Conservation (phyloP, 129 eudicot species). For the Flaveria linearis region DNA sequence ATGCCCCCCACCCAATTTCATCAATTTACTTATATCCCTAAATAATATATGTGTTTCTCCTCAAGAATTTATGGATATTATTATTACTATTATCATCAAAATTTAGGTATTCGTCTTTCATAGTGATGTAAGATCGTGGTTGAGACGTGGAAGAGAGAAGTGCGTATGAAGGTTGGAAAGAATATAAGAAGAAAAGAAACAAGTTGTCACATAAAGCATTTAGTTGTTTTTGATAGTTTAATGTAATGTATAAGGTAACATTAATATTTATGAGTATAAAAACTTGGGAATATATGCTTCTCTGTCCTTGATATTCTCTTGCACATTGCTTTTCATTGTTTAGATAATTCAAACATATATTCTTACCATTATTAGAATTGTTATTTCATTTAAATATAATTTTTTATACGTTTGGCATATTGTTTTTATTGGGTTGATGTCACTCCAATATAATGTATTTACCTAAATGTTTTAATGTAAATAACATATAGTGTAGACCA, state of each 20-base stretch:
- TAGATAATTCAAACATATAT: constrained; percentile 2
- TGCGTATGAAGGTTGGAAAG: background rate
- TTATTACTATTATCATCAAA: background rate
- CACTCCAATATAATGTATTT: too few relatives aligned
- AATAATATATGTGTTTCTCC: background rate
- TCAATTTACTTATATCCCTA: constrained; percentile 39
- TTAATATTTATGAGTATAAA: constrained; percentile 9
- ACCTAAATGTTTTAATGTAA: too few relatives aligned
- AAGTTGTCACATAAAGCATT: constrained; percentile 2
- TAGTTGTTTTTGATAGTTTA: background rate
- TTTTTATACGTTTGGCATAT: background rate
- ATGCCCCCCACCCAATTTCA: constrained; percentile 41
- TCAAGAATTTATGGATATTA: background rate
- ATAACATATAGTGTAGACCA: too few relatives aligned
- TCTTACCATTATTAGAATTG: too few relatives aligned
- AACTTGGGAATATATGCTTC: constrained; percentile 16
- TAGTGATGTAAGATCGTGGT: background rate
- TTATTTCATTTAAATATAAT: too few relatives aligned
- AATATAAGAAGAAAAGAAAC: background rate
- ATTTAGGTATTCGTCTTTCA: background rate
- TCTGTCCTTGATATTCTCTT: constrained; percentile 1
- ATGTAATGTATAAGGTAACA: constrained; percentile 8
- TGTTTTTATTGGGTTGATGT: too few relatives aligned
- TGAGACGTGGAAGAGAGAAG: background rate
- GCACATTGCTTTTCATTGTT: background rate